Percentiles rank a stretch among this genome's conserved stretches.
Evolutionary conservation across 2,329 filamentous ascomycete genomes (phyloP).

Genomic region (Macroventuria anomochaeta): DNA sequence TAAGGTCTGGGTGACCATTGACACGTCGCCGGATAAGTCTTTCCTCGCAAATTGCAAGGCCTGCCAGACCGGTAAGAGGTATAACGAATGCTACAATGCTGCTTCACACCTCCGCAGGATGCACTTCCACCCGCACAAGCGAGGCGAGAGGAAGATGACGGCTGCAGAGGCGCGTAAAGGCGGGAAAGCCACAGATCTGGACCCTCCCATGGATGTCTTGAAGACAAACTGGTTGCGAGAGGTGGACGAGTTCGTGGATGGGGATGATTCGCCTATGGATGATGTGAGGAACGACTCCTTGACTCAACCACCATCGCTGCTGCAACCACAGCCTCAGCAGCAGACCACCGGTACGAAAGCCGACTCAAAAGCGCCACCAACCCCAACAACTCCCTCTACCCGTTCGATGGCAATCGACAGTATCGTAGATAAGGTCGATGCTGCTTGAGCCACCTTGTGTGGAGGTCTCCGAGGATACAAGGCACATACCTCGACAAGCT

Average conservation of each 20-base stretch:
- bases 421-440: slow-evolving; percentile 48
- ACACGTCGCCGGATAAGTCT: slow-evolving; percentile 65
- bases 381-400: slow-evolving; percentile 47
- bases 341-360: slow-evolving; percentile 21
- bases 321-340: slow-evolving; percentile 17
- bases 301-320: slow-evolving; percentile 27
- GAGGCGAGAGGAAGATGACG: slow-evolving; percentile 59
- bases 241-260: slow-evolving; percentile 55
- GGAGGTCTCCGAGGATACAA: background rate
- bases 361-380: slow-evolving; percentile 44
- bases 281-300: slow-evolving; percentile 30
- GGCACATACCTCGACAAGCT: background rate
- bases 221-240: slow-evolving; percentile 66
- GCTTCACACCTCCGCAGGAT: slow-evolving; percentile 86
- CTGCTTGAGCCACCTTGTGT: slow-evolving; percentile 29
- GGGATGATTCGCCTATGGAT: slow-evolving; percentile 32
- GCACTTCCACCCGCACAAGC: slow-evolving; percentile 78
- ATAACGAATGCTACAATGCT: slow-evolving; percentile 92
- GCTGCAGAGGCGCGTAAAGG: slow-evolving; percentile 66
- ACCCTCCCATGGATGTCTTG: slow-evolving; percentile 66
- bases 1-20: slow-evolving; percentile 69
- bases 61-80: slow-evolving; percentile 77
- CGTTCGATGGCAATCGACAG: slow-evolving; percentile 50
- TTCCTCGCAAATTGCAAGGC: slow-evolving; percentile 83
- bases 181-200: slow-evolving; percentile 61